Conservation (phyloP, 495 filamentous ascomycete genomes). For the Neurospora intermedia region DNA sequence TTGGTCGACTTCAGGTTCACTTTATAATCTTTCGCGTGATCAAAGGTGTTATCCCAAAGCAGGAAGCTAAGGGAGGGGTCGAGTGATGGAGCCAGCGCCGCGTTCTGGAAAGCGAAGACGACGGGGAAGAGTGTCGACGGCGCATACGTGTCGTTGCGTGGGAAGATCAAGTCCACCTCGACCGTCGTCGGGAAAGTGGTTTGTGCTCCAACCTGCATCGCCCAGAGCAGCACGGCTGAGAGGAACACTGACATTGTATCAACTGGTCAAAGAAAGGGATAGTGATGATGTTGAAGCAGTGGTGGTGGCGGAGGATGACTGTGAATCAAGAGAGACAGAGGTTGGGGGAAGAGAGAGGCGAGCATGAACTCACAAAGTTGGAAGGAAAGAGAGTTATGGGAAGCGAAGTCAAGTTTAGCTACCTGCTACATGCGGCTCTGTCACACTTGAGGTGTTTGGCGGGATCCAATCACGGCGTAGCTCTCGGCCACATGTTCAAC, state of each 20-base stretch:
- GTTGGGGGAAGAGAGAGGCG: background rate
- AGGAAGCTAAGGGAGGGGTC: slow-evolving; percentile 1
- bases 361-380: background rate
- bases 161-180: slow-evolving; percentile 31
- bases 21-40: slow-evolving; percentile 1
- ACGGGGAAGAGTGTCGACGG: slow-evolving; percentile 25
- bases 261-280: background rate
- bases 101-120: slow-evolving; percentile 31
- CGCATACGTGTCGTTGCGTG: slow-evolving; percentile 31
- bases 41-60: slow-evolving; percentile 4
- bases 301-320: background rate
- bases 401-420: background rate
- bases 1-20: slow-evolving; percentile 6
- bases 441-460: no score
- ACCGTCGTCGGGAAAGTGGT: no score
- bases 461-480: background rate
- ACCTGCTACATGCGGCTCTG: no score
- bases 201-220: background rate
- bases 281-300: background rate
- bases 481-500: background rate
- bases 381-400: background rate
- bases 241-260: background rate
- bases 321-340: background rate
- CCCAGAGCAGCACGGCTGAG: background rate
- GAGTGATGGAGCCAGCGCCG: slow-evolving; percentile 15